phyloP scores from a whole-genome alignment of 1,284 basidiomycete species.

The Gymnopus androsaceus region DNA sequence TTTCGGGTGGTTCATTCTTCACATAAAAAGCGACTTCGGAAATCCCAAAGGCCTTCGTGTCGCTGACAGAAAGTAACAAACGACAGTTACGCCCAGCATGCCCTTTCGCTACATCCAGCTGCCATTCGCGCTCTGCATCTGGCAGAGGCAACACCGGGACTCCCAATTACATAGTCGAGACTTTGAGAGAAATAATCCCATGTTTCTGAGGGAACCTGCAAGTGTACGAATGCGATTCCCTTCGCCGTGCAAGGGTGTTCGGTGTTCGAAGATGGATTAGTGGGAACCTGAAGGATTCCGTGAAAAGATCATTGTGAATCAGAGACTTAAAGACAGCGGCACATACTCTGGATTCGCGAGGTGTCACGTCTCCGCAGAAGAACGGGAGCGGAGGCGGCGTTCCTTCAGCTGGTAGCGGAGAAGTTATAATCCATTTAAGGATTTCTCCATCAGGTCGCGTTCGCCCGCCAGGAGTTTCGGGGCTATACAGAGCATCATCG shows the following conservation, averaged over 20 bases:
- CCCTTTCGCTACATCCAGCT: conserved; percentile 21
- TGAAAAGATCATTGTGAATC: not conserved
- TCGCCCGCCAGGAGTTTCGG: conserved; percentile 52
- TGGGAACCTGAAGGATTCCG: conserved; percentile 44
- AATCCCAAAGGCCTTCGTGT: not conserved
- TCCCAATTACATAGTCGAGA: conserved; percentile 51
- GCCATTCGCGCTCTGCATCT: conserved; percentile 25
- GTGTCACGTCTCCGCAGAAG: conserved; percentile 72
- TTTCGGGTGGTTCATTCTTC: not conserved
- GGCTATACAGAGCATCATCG: conserved; percentile 40
- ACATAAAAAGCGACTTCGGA: conserved; percentile 14
- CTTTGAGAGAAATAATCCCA: conserved; percentile 35
- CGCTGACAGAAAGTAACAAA: conserved; percentile 2
- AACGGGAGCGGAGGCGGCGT: conserved; percentile 52
- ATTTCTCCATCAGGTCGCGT: conserved; percentile 51
- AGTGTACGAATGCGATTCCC: conserved; percentile 48
- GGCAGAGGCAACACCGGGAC: conserved; percentile 30
- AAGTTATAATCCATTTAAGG: conserved; percentile 59
- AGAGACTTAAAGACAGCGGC: not conserved
- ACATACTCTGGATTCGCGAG: conserved; percentile 56
- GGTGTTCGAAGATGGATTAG: conserved; percentile 42
- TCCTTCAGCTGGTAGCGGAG: conserved; percentile 31
- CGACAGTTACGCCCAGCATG: not conserved
- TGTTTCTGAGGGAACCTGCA: conserved; percentile 34
- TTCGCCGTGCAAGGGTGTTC: conserved; percentile 47